Evolutionary conservation across 2,329 filamentous ascomycete species (phyloP).

Genomic region (Aspergillus proliferans): DNA sequence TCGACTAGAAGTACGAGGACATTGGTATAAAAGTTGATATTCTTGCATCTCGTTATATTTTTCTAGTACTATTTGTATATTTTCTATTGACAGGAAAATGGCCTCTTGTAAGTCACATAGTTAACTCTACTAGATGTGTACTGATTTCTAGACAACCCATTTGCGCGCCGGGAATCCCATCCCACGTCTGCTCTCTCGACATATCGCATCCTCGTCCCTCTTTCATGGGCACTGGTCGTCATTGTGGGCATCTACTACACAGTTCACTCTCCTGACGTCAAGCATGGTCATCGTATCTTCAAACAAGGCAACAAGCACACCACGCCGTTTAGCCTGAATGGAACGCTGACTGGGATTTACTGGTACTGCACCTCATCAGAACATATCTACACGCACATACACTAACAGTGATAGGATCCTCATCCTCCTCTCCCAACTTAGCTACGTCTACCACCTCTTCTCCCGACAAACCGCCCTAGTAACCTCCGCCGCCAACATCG

Average conservation of each 20-base stretch:
- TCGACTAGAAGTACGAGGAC: not conserved
- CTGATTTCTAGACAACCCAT: slow-evolving; percentile 54
- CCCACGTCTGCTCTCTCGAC: slow-evolving; percentile 55
- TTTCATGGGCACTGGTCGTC: slow-evolving; percentile 70
- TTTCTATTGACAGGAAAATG: not conserved
- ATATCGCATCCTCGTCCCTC: slow-evolving; percentile 69
- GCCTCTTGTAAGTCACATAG: not conserved
- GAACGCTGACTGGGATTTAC: slow-evolving; percentile 61
- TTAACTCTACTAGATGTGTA: not conserved
- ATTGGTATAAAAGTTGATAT: too few species aligned
- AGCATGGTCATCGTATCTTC: slow-evolving; percentile 63
- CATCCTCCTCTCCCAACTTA: slow-evolving; percentile 68
- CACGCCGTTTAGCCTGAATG: slow-evolving; percentile 72
- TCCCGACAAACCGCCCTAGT: slow-evolving; percentile 57
- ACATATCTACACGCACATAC: not conserved
- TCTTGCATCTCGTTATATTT: too few species aligned
- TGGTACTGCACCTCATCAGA: slow-evolving; percentile 48
- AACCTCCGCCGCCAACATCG: slow-evolving; percentile 67
- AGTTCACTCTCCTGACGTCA: slow-evolving; percentile 58
- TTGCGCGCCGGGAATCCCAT: slow-evolving; percentile 64
- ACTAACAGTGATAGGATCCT: slow-evolving; percentile 50
- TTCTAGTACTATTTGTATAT: too few species aligned
- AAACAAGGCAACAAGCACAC: slow-evolving; percentile 60
- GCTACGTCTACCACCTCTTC: slow-evolving; percentile 73
- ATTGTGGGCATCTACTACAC: slow-evolving; percentile 70